A percentile compares a stretch with the other conserved stretches of the same genome.
phyloP scores from a whole-genome alignment of 2,329 filamentous ascomycete genomes.

The Botrytis sinoallii region DNA sequence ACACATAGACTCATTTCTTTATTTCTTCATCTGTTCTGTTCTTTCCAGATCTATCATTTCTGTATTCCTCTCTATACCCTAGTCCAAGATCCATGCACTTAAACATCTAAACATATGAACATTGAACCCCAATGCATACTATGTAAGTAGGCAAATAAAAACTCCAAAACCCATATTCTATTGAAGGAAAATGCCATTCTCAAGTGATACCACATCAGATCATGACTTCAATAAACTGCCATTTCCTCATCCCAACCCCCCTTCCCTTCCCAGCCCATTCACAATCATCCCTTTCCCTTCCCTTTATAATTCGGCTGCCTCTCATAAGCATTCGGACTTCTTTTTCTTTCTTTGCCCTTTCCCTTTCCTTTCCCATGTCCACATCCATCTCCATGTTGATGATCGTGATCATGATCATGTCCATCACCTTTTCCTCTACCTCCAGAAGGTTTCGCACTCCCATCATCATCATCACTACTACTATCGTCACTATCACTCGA shows the following conservation, averaged over 20 bases:
- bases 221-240: background rate
- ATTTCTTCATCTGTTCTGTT: background rate
- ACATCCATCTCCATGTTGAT: background rate
- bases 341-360: constrained; percentile 45
- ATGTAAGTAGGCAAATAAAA: background rate
- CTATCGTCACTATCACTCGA: constrained; percentile 56
- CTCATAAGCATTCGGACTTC: constrained; percentile 81
- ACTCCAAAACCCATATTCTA: background rate
- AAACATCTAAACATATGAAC: background rate
- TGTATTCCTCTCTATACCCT: background rate
- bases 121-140: background rate
- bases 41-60: too few species aligned
- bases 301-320: constrained; percentile 62
- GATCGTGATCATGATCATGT: constrained; percentile 32
- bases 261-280: background rate
- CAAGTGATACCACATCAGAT: background rate
- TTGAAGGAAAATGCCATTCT: background rate
- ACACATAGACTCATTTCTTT: too few species aligned
- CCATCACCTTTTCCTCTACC: constrained; percentile 30
- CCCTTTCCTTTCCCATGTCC: constrained; percentile 38
- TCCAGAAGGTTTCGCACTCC: constrained; percentile 42
- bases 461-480: constrained; percentile 42
- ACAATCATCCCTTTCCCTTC: constrained; percentile 1
- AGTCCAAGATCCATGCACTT: background rate
- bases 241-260: background rate